Conservation (phyloP, 164 flowering plant genomes). For the Taxillus chinensis region DNA sequence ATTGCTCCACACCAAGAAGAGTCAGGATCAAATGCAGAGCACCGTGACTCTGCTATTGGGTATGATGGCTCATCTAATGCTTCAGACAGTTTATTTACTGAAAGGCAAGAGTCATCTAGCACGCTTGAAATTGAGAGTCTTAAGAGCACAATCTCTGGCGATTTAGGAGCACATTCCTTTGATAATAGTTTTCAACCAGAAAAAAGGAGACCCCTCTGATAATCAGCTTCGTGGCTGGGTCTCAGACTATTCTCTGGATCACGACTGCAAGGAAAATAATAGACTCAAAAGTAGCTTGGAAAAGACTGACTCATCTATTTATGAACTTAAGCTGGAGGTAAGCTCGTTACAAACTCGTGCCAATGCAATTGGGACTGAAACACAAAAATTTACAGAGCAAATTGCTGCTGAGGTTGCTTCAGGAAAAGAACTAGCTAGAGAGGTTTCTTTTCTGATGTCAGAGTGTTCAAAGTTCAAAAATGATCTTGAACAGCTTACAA, state of each 20-base stretch:
- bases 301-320: slow-evolving; percentile 57
- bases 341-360: slow-evolving; percentile 56
- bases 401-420: slow-evolving; percentile 66
- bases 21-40: slow-evolving; percentile 44
- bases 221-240: slow-evolving; percentile 48
- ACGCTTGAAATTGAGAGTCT: slow-evolving; percentile 61
- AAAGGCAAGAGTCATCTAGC: slow-evolving; percentile 66
- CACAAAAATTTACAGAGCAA: slow-evolving; percentile 42
- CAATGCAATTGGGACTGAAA: slow-evolving; percentile 55
- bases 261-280: slow-evolving; percentile 59
- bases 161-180: slow-evolving; percentile 35
- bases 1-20: slow-evolving; percentile 53
- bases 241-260: slow-evolving; percentile 52
- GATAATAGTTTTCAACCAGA: slow-evolving; percentile 29
- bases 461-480: slow-evolving; percentile 60
- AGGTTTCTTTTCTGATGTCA: slow-evolving; percentile 50
- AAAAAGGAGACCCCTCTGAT: slow-evolving; percentile 43
- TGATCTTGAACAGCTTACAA: slow-evolving; percentile 38
- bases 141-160: slow-evolving; percentile 62
- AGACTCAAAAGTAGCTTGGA: slow-evolving; percentile 64
- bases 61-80: slow-evolving; percentile 78
- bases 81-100: slow-evolving; percentile 73
- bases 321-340: slow-evolving; percentile 62
- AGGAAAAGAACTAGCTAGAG: slow-evolving; percentile 50
- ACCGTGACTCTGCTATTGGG: slow-evolving; percentile 51